Base-by-base conservation (phyloP, 495 filamentous ascomycete genomes). In the Tuber aestivum region DNA sequence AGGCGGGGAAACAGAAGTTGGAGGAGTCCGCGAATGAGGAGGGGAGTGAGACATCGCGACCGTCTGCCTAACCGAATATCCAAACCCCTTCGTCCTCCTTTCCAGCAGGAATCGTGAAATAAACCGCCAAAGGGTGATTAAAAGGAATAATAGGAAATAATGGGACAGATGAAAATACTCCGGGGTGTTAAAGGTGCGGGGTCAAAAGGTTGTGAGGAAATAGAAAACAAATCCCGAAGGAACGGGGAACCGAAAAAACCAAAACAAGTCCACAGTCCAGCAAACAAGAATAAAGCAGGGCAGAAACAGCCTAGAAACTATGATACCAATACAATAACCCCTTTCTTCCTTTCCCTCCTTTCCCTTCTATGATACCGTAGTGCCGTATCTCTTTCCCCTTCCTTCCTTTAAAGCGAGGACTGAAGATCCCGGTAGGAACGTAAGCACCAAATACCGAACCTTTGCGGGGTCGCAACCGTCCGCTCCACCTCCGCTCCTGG, bases 1-100 rank as follows among this genome's bases (percentile, higher is more conserved):
- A 73, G 74, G 78, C 44, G 78, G 78, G 10, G 76, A 75, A 32
- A 32, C 27, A 32, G 56, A 75, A 44, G 61, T 70, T 79, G 56
- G 70, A 65, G 35, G 78, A 70, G 48, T 41, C 70, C 41, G 78
- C 41, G 44, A 71, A 72, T 37, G 78, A 70, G 23, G 76, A 71
- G 69, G 72, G n/a, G 56, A 65, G 56, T 65, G 27, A 65, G 56
- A 65, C 56, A 65, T 65, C n/a, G 56, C 56, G 56, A 65, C n/a
- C 56, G 56, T 65, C n/a, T 32, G 8, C 56, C 56, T 32, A 32
- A 32, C n/a, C n/a, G 56, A 65, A 32, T 65, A 5, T 61, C n/a
- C 50, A 61, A 61, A 61, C n/a, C 56, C 32, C 56, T 65, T 65
- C 27, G n/a, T 18, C 27, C 16, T n/a, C n/a, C 16, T 65, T 65